Evolutionary conservation across 495 filamentous ascomycete species (phyloP).

Genomic region (Hypoxylon cercidicola): DNA sequence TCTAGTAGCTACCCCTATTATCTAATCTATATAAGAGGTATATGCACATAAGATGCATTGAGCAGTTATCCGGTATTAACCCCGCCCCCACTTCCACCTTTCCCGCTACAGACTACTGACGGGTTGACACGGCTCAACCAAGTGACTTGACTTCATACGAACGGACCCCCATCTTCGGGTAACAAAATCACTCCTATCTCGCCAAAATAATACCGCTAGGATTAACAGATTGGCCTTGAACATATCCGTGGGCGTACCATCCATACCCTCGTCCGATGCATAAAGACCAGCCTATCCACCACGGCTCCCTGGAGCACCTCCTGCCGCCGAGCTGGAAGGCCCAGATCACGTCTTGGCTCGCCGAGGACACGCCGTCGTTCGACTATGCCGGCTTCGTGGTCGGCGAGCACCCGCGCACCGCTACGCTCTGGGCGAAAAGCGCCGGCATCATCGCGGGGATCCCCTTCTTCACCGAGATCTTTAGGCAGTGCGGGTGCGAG

Average conservation of each 20-base stretch:
- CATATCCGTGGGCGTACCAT: too few relatives aligned
- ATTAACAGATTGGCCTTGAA: not conserved
- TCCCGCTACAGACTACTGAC: slow-evolving; percentile 5
- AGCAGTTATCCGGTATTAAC: slow-evolving; percentile 3
- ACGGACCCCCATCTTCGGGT: not conserved
- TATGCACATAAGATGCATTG: not conserved
- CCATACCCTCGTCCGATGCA: slow-evolving; percentile 27
- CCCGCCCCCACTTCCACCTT: slow-evolving; percentile 29
- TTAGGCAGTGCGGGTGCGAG: slow-evolving; percentile 85
- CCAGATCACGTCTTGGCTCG: slow-evolving; percentile 83
- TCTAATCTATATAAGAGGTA: not conserved
- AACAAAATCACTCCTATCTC: slow-evolving; percentile 7
- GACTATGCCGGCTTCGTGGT: slow-evolving; percentile 99
- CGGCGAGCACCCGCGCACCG: slow-evolving; percentile 78
- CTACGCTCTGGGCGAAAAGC: slow-evolving; percentile 89
- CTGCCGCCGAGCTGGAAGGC: slow-evolving; percentile 86
- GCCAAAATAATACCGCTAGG: not conserved
- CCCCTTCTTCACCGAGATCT: slow-evolving; percentile 96
- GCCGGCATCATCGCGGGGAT: slow-evolving; percentile 88
- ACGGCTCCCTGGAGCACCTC: slow-evolving; percentile 82
- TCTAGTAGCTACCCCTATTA: not conserved
- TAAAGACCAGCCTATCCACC: slow-evolving; percentile 57
- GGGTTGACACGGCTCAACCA: slow-evolving; percentile 43
- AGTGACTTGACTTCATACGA: slow-evolving; percentile 25
- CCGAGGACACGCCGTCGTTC: slow-evolving; percentile 94